Evolutionary conservation across 2,329 filamentous ascomycete species (phyloP), one percentile per base, ranked within the genome.

Genomic region (Fusarium burgessii): DNA sequence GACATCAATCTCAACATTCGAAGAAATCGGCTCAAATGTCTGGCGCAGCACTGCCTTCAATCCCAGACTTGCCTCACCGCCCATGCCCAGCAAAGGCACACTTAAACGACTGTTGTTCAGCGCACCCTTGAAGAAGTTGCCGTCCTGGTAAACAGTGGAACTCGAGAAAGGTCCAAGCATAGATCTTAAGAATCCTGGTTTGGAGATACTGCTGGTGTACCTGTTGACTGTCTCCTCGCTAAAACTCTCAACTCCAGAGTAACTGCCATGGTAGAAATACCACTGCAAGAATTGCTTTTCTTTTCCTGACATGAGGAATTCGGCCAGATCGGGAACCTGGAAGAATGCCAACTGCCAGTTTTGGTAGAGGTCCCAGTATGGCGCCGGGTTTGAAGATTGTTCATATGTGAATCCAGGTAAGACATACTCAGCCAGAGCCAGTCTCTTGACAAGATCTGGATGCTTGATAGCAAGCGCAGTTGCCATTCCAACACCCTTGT

Each of bases 181-280:
- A 1, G 78, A 77, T 36, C 82, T 68, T 20, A 85, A 58, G 52
- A 84, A 85, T 0, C 83, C 83, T 0, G 83, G 82, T 67, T 84
- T 85, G 1, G 78, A 75, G n/a, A 85, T 82, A 18, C 77, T 77
- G 14, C 64, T 77, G 1, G 82, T 76, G 46, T 84, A 85, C 18
- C 77, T 73, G 36, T 81, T 79, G 0, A 85, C 68, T 2, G 80
- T 79, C 15, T 83, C 82, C 40, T 81, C 78, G 3, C 78, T 78
- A 15, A 85, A 78, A 2, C 78, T 74, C 36, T 78, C 71, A 2
- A 73, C 73, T 1, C 84, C 83, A 0, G 81, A 80, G 66, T 85
- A 86, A 20, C 78, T 81, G 0, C 76, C 77, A 36, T 86, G 83
- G 61, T 76, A 85, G 60, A 85, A 85, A 52, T 84, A 85, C 84